A percentile compares a stretch with the other conserved stretches of the same genome.
These are phyloP conservation scores for Trichoderma oligosporum DNA, from an alignment of 2,329 filamentous ascomycete species.

Conservation along the genomic window DNA sequence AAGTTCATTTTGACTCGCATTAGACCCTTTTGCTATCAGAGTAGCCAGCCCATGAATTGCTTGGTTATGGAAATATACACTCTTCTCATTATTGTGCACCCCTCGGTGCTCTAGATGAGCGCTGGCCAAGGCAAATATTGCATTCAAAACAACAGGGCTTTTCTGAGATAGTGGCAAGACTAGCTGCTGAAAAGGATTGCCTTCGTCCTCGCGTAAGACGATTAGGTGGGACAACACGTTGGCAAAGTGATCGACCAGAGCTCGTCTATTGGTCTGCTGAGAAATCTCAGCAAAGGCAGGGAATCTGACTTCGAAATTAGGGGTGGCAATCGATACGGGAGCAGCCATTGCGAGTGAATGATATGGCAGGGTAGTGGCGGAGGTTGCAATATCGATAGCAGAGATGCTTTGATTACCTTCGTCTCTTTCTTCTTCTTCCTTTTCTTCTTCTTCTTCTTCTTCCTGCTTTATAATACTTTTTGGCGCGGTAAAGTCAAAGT, in stretches of 20 bases:
- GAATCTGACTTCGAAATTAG: conserved; percentile 47
- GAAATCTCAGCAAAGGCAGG: conserved; percentile 58
- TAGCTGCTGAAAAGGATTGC: conserved; percentile 60
- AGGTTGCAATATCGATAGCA: not conserved
- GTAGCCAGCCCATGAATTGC: conserved; percentile 56
- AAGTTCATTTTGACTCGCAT: conserved; percentile 53
- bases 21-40: conserved; percentile 51
- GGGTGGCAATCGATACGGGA: conserved; percentile 25
- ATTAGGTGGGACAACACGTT: conserved; percentile 63
- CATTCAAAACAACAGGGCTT: conserved; percentile 66
- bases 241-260: conserved; percentile 59
- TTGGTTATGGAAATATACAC: conserved; percentile 56
- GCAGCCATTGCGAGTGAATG: conserved; percentile 29
- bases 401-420: not conserved
- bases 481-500: not conserved
- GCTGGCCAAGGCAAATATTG: conserved; percentile 77
- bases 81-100: conserved; percentile 50
- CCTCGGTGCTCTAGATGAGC: conserved; percentile 74
- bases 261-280: conserved; percentile 49
- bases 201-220: conserved; percentile 59
- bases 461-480: not conserved
- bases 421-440: not conserved
- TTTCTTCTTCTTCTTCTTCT: not conserved
- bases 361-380: conserved; percentile 20
- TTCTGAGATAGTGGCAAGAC: conserved; percentile 56